Evolutionary conservation across 2,329 filamentous ascomycete genomes (phyloP).

Genomic region (Ceratocystis harringtonii): DNA sequence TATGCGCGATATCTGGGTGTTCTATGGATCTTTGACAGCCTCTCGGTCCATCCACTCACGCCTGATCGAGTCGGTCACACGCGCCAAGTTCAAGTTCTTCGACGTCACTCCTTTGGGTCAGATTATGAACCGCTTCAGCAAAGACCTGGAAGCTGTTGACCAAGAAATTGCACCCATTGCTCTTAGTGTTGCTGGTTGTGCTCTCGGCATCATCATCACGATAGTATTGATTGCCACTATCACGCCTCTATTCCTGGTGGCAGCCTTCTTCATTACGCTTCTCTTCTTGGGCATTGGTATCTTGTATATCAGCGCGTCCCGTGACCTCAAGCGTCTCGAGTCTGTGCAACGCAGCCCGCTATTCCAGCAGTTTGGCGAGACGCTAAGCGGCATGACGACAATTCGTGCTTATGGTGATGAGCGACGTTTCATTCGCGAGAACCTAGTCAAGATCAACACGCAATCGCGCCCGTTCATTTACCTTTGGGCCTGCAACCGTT

Average conservation of each 20-base stretch:
- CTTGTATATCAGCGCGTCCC: constrained; percentile 84
- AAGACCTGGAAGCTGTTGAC: constrained; percentile 87
- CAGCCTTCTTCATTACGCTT: constrained; percentile 67
- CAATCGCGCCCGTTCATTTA: constrained; percentile 92
- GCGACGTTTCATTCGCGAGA: constrained; percentile 82
- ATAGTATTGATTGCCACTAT: constrained; percentile 75
- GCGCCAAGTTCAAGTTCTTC: constrained; percentile 94
- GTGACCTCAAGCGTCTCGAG: constrained; percentile 87
- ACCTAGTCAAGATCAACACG: constrained; percentile 72
- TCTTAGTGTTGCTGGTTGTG: constrained; percentile 55
- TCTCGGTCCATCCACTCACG: constrained; percentile 70
- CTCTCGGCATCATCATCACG: constrained; percentile 60
- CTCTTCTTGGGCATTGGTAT: constrained; percentile 71
- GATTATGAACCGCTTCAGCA: constrained; percentile 97
- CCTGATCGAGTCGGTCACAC: constrained; percentile 63
- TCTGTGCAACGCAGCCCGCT: constrained; percentile 87
- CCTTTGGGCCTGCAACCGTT: constrained; percentile 90
- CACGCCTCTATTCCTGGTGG: constrained; percentile 80
- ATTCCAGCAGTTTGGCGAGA: constrained; percentile 97
- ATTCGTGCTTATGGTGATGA: constrained; percentile 95
- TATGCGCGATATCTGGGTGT: constrained; percentile 71
- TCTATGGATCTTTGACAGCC: constrained; percentile 78
- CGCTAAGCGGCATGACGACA: constrained; percentile 82
- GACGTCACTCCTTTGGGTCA: constrained; percentile 91
- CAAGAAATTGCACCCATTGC: constrained; percentile 91